Evolutionary conservation across 1,284 basidiomycete species (phyloP), one percentile per base, ranked within the genome.

Genomic region (Mycena citricolor): DNA sequence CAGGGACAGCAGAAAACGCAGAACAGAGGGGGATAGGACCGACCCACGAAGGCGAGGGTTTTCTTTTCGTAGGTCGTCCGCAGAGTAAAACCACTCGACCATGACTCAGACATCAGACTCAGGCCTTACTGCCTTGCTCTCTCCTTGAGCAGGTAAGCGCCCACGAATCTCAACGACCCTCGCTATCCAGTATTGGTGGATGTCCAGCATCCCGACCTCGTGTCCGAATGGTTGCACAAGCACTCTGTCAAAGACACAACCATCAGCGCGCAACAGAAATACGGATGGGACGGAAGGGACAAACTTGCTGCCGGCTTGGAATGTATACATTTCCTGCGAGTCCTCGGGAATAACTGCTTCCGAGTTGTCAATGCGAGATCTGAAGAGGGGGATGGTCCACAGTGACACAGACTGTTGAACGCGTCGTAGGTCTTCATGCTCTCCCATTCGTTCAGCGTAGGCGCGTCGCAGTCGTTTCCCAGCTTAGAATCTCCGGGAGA

Each of bases 41-140:
- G 5, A 33, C 46, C 6, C 16, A 52, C 51, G 49, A 52, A 1
- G 14, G 8, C 1, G 32, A 25, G 14, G 28, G 6, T 5, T 14
- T 30, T 1, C 4, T 10, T 0, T 12, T 17, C 4, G 32, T 37
- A 25, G 33, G 33, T 52, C 51, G 3, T 12, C 24, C 5, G 47
- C 26, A 8, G 46, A 43, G 22, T 52, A 52, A 11, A 36, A 46
- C 47, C 47, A 52, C 1, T 43, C 4, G 0, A 52, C 22, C n/a
- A 16, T 24, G 0, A 31, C 40, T 47, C 51, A 52, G 2, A 52
- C 51, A 38, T 49, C 16, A 12, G n/a, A n/a, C n/a, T 14, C 17
- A 19, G 29, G 11, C 24, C 22, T 16, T 2, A 52, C 42, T 12
- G 44, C 25, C 4, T 19, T 16, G n/a, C 1, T 30, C 35, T 7